Conservation (phyloP, 768 basidiomycete species). For the Pisolithus tinctorius region DNA sequence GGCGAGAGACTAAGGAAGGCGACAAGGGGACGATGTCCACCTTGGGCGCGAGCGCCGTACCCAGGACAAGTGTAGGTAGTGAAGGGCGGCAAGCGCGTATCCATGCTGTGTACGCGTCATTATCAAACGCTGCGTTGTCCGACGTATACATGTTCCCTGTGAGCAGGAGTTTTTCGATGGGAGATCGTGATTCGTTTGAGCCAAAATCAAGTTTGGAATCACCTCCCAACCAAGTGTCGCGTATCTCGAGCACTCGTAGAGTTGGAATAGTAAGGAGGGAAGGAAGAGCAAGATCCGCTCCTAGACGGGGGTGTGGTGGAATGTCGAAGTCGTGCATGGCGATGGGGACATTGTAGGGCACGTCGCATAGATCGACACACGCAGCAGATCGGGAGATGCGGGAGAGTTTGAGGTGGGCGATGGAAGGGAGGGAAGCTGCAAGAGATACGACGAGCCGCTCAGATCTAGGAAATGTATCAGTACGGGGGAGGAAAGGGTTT, state of each 20-base stretch:
- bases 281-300: slow-evolving; percentile 54
- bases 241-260: slow-evolving; percentile 55
- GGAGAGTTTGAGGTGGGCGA: slow-evolving; percentile 52
- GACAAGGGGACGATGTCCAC: background rate
- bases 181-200: background rate
- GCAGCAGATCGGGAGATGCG: slow-evolving; percentile 59
- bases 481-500: background rate
- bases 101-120: slow-evolving; percentile 20
- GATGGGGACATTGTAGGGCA: slow-evolving; percentile 43
- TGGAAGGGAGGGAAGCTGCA: slow-evolving; percentile 49
- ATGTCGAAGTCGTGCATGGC: slow-evolving; percentile 57
- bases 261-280: slow-evolving; percentile 58
- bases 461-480: slow-evolving; percentile 15
- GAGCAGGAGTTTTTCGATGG: slow-evolving; percentile 17
- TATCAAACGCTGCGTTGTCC: slow-evolving; percentile 10
- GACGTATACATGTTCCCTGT: slow-evolving; percentile 26
- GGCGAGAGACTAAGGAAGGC: background rate
- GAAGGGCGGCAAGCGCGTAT: slow-evolving; percentile 16
- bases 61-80: slow-evolving; percentile 15
- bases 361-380: slow-evolving; percentile 49
- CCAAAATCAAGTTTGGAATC: slow-evolving; percentile 15
- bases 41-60: slow-evolving; percentile 14
- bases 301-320: slow-evolving; percentile 47
- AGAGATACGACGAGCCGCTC: slow-evolving; percentile 67
- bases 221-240: slow-evolving; percentile 62